Conservation (phyloP, 108 stramenopile species). For the Pseudonitzschia pungens region DNA sequence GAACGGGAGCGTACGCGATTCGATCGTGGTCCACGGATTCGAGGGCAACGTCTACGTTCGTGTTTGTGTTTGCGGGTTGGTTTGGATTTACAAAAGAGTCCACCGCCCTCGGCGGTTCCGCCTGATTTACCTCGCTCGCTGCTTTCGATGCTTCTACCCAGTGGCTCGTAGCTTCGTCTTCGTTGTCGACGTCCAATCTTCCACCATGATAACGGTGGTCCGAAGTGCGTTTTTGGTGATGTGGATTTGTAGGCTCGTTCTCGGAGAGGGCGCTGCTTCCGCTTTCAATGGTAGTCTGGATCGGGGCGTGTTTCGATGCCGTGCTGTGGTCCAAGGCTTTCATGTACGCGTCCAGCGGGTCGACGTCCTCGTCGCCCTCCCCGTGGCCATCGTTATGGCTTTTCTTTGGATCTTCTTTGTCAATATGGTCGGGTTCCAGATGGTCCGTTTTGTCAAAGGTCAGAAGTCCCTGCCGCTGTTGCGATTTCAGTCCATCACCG, state of each 20-base stretch:
- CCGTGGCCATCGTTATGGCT: no score
- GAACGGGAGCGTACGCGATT: slow-evolving; percentile 33
- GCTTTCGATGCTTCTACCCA: slow-evolving; percentile 36
- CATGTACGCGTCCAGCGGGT: slow-evolving; percentile 88
- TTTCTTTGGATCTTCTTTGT: slow-evolving; percentile 5
- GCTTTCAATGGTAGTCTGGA: neutral
- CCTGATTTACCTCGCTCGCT: neutral
- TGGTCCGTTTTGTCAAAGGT: slow-evolving; percentile 1
- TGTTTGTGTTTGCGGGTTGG: neutral
- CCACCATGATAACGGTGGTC: neutral
- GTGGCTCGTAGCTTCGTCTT: slow-evolving; percentile 84
- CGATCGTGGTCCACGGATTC: slow-evolving; percentile 26
- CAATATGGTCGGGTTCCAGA: neutral
- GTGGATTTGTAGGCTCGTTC: neutral
- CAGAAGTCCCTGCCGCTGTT: no score
- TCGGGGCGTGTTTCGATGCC: neutral
- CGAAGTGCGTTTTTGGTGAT: neutral
- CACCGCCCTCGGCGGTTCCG: no score
- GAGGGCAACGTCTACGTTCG: slow-evolving; percentile 41
- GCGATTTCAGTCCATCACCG: neutral
- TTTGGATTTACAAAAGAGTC: no score
- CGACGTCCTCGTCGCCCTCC: slow-evolving; percentile 64
- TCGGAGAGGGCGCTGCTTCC: neutral
- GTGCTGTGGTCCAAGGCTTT: slow-evolving; percentile 40
- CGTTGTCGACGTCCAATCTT: slow-evolving; percentile 74